phyloP scores from a whole-genome alignment of 768 basidiomycete species.

The Holtermannia corniformis region DNA sequence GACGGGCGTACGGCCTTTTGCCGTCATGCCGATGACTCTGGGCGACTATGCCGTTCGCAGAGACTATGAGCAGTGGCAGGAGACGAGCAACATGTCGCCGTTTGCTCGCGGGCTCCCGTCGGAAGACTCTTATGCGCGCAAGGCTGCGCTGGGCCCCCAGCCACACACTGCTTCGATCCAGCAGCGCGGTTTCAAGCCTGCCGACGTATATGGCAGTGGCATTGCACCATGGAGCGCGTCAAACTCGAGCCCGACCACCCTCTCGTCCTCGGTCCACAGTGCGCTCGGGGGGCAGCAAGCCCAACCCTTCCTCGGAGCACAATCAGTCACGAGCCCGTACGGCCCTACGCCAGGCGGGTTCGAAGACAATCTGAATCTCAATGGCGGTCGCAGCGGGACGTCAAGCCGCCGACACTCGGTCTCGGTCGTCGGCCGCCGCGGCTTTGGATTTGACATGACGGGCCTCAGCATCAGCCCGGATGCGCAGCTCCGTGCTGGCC shows the following conservation, averaged over 20 bases:
- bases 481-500: background rate
- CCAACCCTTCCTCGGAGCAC: too few species aligned
- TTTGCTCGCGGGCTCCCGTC: constrained; percentile 22
- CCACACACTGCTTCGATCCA: background rate
- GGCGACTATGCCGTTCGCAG: constrained; percentile 7
- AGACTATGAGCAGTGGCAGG: constrained; percentile 4
- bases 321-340: background rate
- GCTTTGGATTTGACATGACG: constrained; percentile 29
- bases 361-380: constrained; percentile 4
- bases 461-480: constrained; percentile 10
- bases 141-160: background rate
- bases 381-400: constrained; percentile 27
- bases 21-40: constrained; percentile 24
- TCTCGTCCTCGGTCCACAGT: constrained; percentile 22
- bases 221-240: background rate
- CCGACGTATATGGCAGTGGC: background rate
- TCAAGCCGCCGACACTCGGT: constrained; percentile 35
- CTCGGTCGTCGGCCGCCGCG: constrained; percentile 34
- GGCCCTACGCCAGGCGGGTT: constrained; percentile 8
- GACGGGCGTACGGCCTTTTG: constrained; percentile 23
- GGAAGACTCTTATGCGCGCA: background rate
- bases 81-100: constrained; percentile 29
- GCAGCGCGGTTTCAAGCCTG: background rate
- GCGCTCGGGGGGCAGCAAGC: constrained; percentile 17
- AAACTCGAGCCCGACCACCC: background rate